Evolutionary conservation across 2,329 filamentous ascomycete species (phyloP), one percentile per base, ranked within the genome.

Genomic region (Aspergillus phoenicis): DNA sequence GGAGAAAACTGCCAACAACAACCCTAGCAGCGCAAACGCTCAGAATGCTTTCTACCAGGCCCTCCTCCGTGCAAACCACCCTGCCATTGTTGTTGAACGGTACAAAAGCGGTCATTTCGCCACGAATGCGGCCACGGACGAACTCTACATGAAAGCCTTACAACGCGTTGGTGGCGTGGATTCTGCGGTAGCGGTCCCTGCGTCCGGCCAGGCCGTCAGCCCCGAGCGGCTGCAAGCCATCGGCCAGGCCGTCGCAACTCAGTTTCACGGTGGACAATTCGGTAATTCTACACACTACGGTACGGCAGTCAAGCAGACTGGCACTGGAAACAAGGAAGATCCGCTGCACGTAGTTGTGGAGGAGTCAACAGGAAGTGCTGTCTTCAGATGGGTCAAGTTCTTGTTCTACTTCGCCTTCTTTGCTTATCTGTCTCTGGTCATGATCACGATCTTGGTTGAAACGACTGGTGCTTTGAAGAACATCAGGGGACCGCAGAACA

Each of bases 301-400:
- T 26, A 78, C 82, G 49, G 79, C 78, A 59, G 72, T 71, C 60
- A 78, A 79, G 62, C 76, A 76, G 30, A 71, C 73, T 49, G 87
- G 88, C 41, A 87, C 86, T 52, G 93, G 93, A 36, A 85, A 84
- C 28, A 96, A 93, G 78, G 88, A 89, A 39, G 87, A 90, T 51
- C 94, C 94, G n/a, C 85, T 99, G 28, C 93, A 98, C 73, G 95
- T 99, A 45, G 91, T 98, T 11, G 92, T 99, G 5, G 93, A 98
- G 70, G 95, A 99, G 76, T 92, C 91, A 15, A 83, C 91, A 56
- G 88, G 91, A 58, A 88, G 86, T 64, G 84, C 85, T 33, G 83
- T 97, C 62, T 97, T 97, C 79, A 91, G 92, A 74, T 97, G 93
- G 93, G 81, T 94, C 77, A 96, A 92, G 75, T 97, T 97, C 74